A percentile compares a stretch with the other conserved stretches of the same genome.
These are phyloP conservation scores for Ottelia alismoides DNA, from an alignment of 106 monocot species.

Conservation along the genomic window DNA sequence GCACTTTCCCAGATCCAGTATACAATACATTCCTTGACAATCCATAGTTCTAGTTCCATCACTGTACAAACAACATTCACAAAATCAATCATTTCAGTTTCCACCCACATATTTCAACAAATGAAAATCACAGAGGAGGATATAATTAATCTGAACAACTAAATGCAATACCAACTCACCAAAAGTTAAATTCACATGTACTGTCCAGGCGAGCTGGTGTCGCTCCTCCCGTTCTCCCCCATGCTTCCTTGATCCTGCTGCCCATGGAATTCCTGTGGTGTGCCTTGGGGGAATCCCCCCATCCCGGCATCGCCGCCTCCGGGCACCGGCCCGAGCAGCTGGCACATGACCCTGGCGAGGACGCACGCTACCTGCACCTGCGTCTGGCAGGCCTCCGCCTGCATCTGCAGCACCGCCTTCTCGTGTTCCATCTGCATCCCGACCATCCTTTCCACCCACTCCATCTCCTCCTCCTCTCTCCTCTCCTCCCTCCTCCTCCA, in stretches of 20 bases:
- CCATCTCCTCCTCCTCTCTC: conserved; percentile 56
- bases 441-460: conserved; percentile 42
- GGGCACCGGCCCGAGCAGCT: conserved; percentile 16
- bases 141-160: too few relatives aligned
- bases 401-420: conserved; percentile 48
- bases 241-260: conserved; percentile 26
- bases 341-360: conserved; percentile 22
- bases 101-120: too few relatives aligned
- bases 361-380: conserved; percentile 28
- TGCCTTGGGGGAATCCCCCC: too few relatives aligned
- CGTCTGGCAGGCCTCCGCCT: conserved; percentile 38
- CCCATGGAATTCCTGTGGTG: too few relatives aligned
- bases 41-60: too few relatives aligned
- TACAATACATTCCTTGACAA: too few relatives aligned
- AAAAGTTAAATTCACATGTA: conserved; percentile 21
- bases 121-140: too few relatives aligned
- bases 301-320: conserved; percentile 9
- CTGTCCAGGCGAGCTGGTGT: conserved; percentile 22
- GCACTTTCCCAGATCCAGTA: too few relatives aligned
- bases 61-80: too few relatives aligned
- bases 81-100: too few relatives aligned
- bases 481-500: conserved; percentile 30
- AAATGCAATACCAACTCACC: too few relatives aligned
- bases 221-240: conserved; percentile 28
- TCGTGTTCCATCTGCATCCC: conserved; percentile 58